phyloP scores from a whole-genome alignment of 176 grass and related monocot genomes.

The Musa schizocarpa region DNA sequence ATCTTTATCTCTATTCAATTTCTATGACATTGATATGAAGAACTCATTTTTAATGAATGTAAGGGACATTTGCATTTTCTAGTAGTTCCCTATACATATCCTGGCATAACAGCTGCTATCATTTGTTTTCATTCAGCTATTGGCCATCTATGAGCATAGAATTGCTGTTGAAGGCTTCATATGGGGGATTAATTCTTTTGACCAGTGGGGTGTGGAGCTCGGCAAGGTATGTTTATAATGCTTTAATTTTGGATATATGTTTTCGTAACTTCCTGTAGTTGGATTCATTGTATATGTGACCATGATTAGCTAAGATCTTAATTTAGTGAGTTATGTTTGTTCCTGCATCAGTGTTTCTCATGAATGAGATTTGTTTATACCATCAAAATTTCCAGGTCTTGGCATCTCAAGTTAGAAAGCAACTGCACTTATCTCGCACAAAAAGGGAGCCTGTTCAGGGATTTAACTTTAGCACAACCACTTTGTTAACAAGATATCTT shows the following conservation, averaged over 20 bases:
- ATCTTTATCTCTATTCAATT: constrained; percentile 4
- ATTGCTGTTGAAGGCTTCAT: constrained; percentile 89
- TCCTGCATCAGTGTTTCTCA: background rate
- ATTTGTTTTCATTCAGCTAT: constrained; percentile 42
- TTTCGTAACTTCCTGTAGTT: background rate
- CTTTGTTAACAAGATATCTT: constrained; percentile 45
- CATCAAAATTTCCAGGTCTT: constrained; percentile 51
- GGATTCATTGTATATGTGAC: too few relatives aligned
- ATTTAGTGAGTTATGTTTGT: constrained; percentile 7
- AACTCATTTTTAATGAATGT: too few relatives aligned
- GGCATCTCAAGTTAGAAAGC: constrained; percentile 78
- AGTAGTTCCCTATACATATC: background rate
- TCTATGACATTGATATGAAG: background rate
- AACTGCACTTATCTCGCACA: constrained; percentile 51
- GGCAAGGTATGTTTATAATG: constrained; percentile 60
- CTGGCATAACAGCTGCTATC: background rate
- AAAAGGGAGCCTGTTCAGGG: constrained; percentile 39
- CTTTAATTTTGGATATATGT: background rate
- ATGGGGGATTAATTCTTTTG: constrained; percentile 98
- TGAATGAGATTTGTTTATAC: background rate
- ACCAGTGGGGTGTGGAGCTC: constrained; percentile 96
- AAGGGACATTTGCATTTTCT: background rate
- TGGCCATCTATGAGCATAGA: constrained; percentile 86
- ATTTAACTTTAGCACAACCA: constrained; percentile 54
- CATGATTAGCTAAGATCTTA: background rate